A percentile compares a stretch with the other conserved stretches of the same genome.
These are phyloP conservation scores for Metschnikowia gelsemii DNA, from an alignment of 805 yeast species.

Conservation along the genomic window DNA sequence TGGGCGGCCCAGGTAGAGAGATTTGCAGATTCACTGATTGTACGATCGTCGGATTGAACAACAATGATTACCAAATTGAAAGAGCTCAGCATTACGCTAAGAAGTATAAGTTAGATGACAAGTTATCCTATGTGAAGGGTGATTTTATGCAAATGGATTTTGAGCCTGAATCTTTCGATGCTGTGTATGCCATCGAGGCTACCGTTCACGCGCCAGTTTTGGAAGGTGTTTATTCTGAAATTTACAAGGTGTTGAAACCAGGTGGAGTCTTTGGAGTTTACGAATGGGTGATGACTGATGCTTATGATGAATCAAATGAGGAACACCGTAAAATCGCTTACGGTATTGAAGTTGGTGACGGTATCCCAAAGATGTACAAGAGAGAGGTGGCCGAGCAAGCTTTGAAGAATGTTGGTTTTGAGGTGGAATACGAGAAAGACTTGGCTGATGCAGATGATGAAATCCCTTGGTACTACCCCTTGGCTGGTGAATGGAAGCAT, in stretches of 20 bases:
- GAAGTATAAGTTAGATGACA: slow-evolving; percentile 60
- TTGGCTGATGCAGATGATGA: slow-evolving; percentile 79
- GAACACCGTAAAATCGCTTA: slow-evolving; percentile 93
- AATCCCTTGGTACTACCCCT: slow-evolving; percentile 97
- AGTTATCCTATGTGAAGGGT: slow-evolving; percentile 87
- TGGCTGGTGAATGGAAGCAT: slow-evolving; percentile 90
- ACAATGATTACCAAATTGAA: slow-evolving; percentile 94
- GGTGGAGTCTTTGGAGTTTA: slow-evolving; percentile 98
- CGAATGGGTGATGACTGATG: slow-evolving; percentile 99
- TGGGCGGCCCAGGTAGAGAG: slow-evolving; percentile 99
- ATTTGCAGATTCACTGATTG: slow-evolving; percentile 88
- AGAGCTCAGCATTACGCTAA: slow-evolving; percentile 83
- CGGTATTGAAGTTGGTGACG: slow-evolving; percentile 98
- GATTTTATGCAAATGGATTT: slow-evolving; percentile 99
- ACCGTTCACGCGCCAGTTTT: slow-evolving; percentile 96
- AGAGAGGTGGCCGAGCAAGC: slow-evolving; percentile 87
- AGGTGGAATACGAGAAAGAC: slow-evolving; percentile 71
- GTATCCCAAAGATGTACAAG: slow-evolving; percentile 95
- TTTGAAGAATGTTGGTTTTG: slow-evolving; percentile 81
- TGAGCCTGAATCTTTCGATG: slow-evolving; percentile 85
- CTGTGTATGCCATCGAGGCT: slow-evolving; percentile 97
- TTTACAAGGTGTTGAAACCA: slow-evolving; percentile 92
- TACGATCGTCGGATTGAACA: slow-evolving; percentile 85
- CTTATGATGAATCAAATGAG: slow-evolving; percentile 79
- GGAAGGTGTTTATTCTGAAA: slow-evolving; percentile 94